Base-by-base conservation (phyloP, 176 grass and related monocot genomes). In the Panicum miliaceum region DNA sequence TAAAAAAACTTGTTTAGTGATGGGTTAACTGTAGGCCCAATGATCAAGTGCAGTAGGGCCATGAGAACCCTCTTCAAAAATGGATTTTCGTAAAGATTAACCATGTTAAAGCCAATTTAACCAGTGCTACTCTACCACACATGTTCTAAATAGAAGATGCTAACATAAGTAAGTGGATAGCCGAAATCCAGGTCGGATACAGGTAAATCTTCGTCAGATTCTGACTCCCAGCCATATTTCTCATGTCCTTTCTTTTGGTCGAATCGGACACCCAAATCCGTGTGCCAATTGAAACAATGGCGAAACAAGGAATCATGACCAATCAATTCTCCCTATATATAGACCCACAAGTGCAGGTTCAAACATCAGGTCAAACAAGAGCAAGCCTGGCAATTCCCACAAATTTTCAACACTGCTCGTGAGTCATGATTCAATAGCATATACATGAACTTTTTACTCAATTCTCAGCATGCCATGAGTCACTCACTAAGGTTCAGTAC, bases 1-100 rank as follows among this genome's bases (percentile, higher is more conserved):
- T 66, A 45, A 70, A 70, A 70, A 70, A 6, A 47, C 68, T 47
- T 47, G n/a, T 46, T 45, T 15, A 42, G 56, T 40, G 2, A n/a
- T 22, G 19, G 47, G 15, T 54, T 81, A 75, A 68, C 20, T 71
- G 7, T 81, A 77, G 12, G 23, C 12, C 53, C 63, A 82, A 56
- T 25, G 9, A 25, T 22, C 46, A 68, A 27, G 12, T 35, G 7
- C 26, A 59, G 19, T 47, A 26, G 45, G 66, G n/a, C 35, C 65
- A n/a, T 41, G 19, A 68, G 0, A 70, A 70, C 42, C 23, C 23
- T 45, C 42, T 16, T 71, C 13, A 23, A 71, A 71, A 47, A 47
- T 15, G 7, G 22, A 70, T 45, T 42, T 68, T 15, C 45, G 66
- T 58, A n/a, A n/a, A 58, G 20, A 58, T 10, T 58, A 58, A 58